phyloP scores from a whole-genome alignment of 176 grass and related monocot genomes.

The Bonia amplexicaulis region DNA sequence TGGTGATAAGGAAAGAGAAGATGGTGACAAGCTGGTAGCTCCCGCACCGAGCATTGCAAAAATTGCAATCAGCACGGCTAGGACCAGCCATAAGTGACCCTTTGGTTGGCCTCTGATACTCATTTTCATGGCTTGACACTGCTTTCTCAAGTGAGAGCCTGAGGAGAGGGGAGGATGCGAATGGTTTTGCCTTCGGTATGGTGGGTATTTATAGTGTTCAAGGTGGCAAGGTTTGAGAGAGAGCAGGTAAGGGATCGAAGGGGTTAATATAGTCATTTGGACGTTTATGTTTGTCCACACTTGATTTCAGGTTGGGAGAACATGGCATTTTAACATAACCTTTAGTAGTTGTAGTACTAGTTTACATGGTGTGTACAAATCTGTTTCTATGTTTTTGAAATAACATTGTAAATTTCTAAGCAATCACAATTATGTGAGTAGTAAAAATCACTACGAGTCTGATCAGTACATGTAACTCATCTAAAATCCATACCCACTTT shows the following conservation, averaged over 20 bases:
- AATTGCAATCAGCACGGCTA: slow-evolving; percentile 21
- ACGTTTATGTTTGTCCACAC: not conserved
- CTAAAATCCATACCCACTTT: not conserved
- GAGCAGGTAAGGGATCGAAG: slow-evolving; percentile 20
- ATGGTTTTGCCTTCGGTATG: slow-evolving; percentile 35
- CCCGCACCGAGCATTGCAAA: slow-evolving; percentile 19
- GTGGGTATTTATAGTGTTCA: slow-evolving; percentile 37
- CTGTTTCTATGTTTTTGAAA: not conserved
- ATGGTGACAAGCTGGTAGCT: slow-evolving; percentile 23
- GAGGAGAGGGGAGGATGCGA: slow-evolving; percentile 11
- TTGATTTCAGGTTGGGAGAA: not conserved
- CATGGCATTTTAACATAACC: not conserved
- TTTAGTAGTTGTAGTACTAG: not conserved
- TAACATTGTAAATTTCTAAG: not conserved
- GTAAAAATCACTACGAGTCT: not conserved
- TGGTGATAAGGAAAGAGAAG: slow-evolving; percentile 26
- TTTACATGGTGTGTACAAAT: not conserved
- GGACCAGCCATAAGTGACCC: slow-evolving; percentile 20
- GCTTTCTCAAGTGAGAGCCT: not conserved
- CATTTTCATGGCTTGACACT: slow-evolving; percentile 5
- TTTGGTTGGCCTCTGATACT: slow-evolving; percentile 16
- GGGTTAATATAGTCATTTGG: not conserved
- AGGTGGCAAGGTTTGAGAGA: slow-evolving; percentile 7
- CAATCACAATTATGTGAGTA: not conserved
- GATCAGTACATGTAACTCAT: not conserved